A percentile compares a stretch with the other conserved stretches of the same genome.
phyloP scores from a whole-genome alignment of 768 basidiomycete genomes.

The Agrocybe praecox region DNA sequence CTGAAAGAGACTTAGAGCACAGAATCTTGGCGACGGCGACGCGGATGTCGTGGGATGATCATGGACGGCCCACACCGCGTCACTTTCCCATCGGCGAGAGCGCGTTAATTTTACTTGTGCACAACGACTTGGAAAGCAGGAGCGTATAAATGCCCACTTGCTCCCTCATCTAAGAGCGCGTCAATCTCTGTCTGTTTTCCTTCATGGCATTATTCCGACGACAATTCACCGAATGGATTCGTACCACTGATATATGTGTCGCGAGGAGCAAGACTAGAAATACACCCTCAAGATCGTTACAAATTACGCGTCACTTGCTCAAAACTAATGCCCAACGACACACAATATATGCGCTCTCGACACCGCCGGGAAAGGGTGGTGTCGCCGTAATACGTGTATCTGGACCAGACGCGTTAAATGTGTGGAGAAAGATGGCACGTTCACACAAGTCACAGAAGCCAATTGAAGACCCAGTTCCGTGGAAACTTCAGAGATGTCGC shows the following conservation, averaged over 20 bases:
- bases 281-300: not conserved
- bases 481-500: constrained; percentile 71
- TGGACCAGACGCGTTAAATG: constrained; percentile 67
- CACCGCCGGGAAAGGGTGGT: constrained; percentile 84
- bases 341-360: constrained; percentile 89
- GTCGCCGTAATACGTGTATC: constrained; percentile 84
- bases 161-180: too few species aligned
- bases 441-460: constrained; percentile 17
- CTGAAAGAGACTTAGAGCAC: not conserved
- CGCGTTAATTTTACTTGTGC: not conserved
- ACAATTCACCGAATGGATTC: constrained; percentile 8
- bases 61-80: not conserved
- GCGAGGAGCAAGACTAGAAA: not conserved
- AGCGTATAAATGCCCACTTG: too few species aligned
- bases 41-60: not conserved
- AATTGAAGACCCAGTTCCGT: constrained; percentile 47
- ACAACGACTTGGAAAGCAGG: too few species aligned
- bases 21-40: not conserved
- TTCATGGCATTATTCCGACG: constrained; percentile 7
- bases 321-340: constrained; percentile 55
- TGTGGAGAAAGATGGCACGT: constrained; percentile 64
- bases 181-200: not conserved
- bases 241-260: not conserved
- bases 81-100: too few species aligned
- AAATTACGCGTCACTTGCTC: constrained; percentile 20